A percentile compares a stretch with the other conserved stretches of the same genome.
phyloP scores from a whole-genome alignment of 768 basidiomycete species.

The Hebeloma cylindrosporum region DNA sequence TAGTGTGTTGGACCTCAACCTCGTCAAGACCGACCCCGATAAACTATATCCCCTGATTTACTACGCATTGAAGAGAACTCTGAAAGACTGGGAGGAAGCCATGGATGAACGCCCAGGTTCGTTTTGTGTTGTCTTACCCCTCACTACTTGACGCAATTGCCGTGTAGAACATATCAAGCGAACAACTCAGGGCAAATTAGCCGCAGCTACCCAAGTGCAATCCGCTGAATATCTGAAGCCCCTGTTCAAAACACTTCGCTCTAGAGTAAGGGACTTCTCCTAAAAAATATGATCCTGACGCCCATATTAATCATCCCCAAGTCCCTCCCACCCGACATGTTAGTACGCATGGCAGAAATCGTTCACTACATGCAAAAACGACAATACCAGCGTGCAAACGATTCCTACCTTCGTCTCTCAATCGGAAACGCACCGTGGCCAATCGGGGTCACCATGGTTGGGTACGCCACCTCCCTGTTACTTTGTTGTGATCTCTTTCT shows the following conservation, averaged over 20 bases:
- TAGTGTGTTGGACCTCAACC: slow-evolving; percentile 71
- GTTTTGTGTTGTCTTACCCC: slow-evolving; percentile 17
- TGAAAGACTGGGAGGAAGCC: slow-evolving; percentile 96
- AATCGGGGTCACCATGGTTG: slow-evolving; percentile 99
- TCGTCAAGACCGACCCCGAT: slow-evolving; percentile 90
- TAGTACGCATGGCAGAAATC: slow-evolving; percentile 87
- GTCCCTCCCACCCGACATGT: slow-evolving; percentile 82
- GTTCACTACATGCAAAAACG: slow-evolving; percentile 96
- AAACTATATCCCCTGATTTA: slow-evolving; percentile 97
- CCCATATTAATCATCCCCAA: slow-evolving; percentile 23
- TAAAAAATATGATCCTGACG: neutral
- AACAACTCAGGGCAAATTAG: slow-evolving; percentile 88
- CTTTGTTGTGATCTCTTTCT: neutral
- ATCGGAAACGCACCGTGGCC: slow-evolving; percentile 99
- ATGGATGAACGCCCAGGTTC: slow-evolving; percentile 92
- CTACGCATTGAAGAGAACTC: slow-evolving; percentile 85
- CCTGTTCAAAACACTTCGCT: slow-evolving; percentile 86
- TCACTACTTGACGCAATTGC: neutral
- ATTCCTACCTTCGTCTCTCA: slow-evolving; percentile 93
- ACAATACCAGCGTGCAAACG: slow-evolving; percentile 94
- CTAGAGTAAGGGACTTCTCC: slow-evolving; percentile 60
- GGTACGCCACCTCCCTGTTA: slow-evolving; percentile 50
- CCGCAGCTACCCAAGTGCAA: slow-evolving; percentile 93
- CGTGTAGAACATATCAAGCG: slow-evolving; percentile 76
- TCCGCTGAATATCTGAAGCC: slow-evolving; percentile 97